Evolutionary conservation across 768 basidiomycete genomes (phyloP), one percentile per base, ranked within the genome.

Genomic region (Exidia glandulosa): DNA sequence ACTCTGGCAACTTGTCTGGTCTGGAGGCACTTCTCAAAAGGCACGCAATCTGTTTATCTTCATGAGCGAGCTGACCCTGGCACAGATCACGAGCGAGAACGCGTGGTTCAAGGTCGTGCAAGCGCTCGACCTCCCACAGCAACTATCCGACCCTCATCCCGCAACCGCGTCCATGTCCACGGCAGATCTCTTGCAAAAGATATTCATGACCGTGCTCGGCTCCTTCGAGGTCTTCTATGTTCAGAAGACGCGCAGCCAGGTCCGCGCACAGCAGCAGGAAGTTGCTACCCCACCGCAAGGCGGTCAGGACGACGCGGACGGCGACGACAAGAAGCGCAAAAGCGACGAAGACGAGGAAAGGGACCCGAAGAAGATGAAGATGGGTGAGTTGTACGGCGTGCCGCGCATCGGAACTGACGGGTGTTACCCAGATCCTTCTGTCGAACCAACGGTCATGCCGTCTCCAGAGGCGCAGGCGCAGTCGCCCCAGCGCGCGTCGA

Each of bases 211-310:
- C 13, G 75, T 92, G 60, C 73, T 91, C 25, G 73, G 74, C 37
- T 86, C 88, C 2, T 88, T 91, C 65, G 90, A 92, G 71, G 84
- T 87, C 32, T 68, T 74, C 31, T 87, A 85, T 69, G 79, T 80
- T 69, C 82, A 84, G 41, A 75, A 83, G 58, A 84, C 81, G 62
- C 81, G 80, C 65, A 81, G 79, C 63, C 76, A 77, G 32, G 76
- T 81, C 70, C 68, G 66, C 58, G 66, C 68, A 45, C 72, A 72
- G 63, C 71, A 58, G 52, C 58, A 57, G 55, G 31, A 33, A 41
- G 32, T 56, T 29, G 30, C 56, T 34, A 50, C 58, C 32, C 55
- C 56, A 31, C 32, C 30, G 30, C 54, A 32, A 19, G 59, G n/a
- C n/a, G n/a, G n/a, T n/a, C n/a, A n/a, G n/a, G 12, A 25, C 31